Base-by-base conservation (phyloP, 345 rosid genomes). In the Dipteronia sinensis region DNA sequence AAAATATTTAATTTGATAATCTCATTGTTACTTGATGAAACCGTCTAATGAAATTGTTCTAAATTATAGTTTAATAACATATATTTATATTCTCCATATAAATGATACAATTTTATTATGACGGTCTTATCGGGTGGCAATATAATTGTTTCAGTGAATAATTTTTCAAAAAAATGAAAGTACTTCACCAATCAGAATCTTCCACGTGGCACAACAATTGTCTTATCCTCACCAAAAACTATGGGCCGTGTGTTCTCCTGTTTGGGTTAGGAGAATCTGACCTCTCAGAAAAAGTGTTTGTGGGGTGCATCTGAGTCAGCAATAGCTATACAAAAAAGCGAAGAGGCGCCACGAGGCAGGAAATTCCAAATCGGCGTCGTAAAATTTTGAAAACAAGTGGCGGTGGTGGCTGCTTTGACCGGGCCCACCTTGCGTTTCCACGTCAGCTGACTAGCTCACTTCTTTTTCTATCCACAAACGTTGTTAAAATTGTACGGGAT, bases 291-390 rank as follows among this genome's bases (percentile, higher is more conserved):
- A 42, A 68, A 72, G 0, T 0, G 4, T 16, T 10, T 46, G 27
- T 76, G 81, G 71, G 80, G 17, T 81, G 86, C 82, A 82, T 27
- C 70, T 81, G 87, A 87, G 51, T 84, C 87, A 87, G 86, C 89
- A 22, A n/a, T n/a, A 5, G 17, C 71, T 46, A 49, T 15, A 3
- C 3, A 4, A 55, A 19, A 81, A 72, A 63, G 55, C 44, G 72
- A 69, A 11, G 7, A 12, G 29, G 0, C 6, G 31, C 86, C 87
- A 85, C 82, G 85, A 82, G 83, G 47, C 62, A 44, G 0, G 67
- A 0, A 51, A 59, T 17, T 69, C 78, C 70, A 49, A 9, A 4
- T n/a, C 51, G 16, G 19, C 65, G 53, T 71, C 67, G 22, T 68
- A 11, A 65, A 29, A 2, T 61, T 40, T 40, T 40, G 55, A 58